A percentile compares a stretch with the other conserved stretches of the same genome.
phyloP scores from a whole-genome alignment of 495 filamentous ascomycete species.

The Cetradonia linearis region DNA sequence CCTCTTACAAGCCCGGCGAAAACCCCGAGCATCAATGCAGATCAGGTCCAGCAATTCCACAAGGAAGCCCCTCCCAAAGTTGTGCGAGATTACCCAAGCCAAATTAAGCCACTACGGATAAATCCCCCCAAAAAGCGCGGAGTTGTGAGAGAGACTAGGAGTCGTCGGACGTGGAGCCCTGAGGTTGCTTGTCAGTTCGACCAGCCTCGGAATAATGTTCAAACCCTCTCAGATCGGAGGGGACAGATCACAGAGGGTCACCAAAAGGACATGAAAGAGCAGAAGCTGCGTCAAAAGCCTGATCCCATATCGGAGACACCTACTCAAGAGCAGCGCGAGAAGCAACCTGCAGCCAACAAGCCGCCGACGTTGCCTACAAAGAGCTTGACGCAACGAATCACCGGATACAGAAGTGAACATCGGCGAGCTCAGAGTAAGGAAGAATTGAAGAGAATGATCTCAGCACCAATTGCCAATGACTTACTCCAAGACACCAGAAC shows the following conservation, averaged over 20 bases:
- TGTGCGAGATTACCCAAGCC: not conserved
- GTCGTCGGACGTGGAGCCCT: not conserved
- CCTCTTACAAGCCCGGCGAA: not conserved
- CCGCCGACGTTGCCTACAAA: slow-evolving; percentile 3
- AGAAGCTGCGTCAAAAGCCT: not conserved
- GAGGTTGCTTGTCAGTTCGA: not conserved
- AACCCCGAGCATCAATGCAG: not conserved
- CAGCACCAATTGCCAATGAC: slow-evolving; percentile 19
- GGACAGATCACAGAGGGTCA: not conserved
- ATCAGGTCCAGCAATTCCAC: slow-evolving; percentile 2
- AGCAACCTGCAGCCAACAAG: not conserved
- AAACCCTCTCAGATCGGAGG: not conserved
- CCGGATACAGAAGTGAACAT: slow-evolving; percentile 10
- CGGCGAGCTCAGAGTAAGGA: slow-evolving; percentile 13
- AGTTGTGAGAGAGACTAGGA: not conserved
- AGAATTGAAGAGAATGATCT: slow-evolving; percentile 21
- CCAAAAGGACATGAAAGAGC: not conserved
- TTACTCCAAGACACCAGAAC: slow-evolving; percentile 35
- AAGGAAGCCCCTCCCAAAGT: not conserved
- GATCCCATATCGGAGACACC: not conserved
- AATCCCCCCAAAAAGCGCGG: not conserved
- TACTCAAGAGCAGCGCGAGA: not conserved
- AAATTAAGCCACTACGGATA: not conserved
- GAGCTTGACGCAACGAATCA: slow-evolving; percentile 17
- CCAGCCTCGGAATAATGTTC: not conserved